Evolutionary conservation across 345 rosid genomes (phyloP).

Genomic region (Gossypium ekmanianum): DNA sequence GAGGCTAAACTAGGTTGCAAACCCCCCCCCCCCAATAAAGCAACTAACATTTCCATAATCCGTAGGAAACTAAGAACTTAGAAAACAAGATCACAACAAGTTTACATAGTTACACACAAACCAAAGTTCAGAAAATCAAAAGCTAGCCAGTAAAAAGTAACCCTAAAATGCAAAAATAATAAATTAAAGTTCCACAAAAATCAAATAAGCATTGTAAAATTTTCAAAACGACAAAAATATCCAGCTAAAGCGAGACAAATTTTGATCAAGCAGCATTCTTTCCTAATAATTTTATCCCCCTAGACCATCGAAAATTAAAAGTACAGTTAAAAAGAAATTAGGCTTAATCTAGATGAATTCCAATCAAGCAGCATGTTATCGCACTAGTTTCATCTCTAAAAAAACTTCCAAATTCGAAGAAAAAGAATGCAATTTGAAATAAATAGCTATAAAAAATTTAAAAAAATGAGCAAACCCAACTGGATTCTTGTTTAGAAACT

Average conservation of each 20-base stretch:
- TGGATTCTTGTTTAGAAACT: conserved; percentile 28
- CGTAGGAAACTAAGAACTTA: not conserved
- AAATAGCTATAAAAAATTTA: not conserved
- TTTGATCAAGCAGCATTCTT: not conserved
- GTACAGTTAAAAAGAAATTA: not conserved
- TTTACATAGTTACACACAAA: not conserved
- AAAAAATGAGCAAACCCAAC: conserved; percentile 12
- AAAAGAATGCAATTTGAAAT: not conserved
- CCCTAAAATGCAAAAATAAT: not conserved
- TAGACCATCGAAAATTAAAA: not conserved
- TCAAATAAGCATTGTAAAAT: not conserved
- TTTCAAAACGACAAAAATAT: not conserved
- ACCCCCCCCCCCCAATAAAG: not conserved
- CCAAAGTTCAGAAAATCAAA: not conserved
- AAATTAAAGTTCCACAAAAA: not conserved
- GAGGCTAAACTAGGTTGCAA: conserved; percentile 7
- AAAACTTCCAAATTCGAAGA: not conserved
- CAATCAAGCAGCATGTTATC: not conserved
- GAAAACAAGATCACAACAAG: not conserved
- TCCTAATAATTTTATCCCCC: not conserved
- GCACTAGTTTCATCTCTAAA: not conserved
- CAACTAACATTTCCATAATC: not conserved
- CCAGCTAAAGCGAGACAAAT: not conserved
- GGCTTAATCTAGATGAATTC: not conserved
- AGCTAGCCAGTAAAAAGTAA: not conserved